Base-by-base conservation (phyloP, 345 rosid genomes). In the Euphorbia peplus region DNA sequence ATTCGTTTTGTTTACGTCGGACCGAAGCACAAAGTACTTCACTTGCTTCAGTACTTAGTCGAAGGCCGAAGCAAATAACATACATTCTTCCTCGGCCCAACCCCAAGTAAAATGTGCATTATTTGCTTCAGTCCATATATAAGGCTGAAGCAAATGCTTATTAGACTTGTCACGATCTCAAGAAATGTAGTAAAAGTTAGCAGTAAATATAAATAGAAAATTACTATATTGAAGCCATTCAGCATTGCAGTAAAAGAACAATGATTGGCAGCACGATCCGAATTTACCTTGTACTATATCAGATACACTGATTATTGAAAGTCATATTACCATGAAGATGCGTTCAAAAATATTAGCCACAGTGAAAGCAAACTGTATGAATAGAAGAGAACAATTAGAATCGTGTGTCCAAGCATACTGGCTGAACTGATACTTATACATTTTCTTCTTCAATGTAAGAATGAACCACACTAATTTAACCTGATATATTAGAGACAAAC, bases 391-490 rank as follows among this genome's bases (percentile, higher is more conserved):
- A 91, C 85, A 21, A 91, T 87, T 68, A 93, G 84, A 74, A 93
- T 93, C 98, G 91, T 93, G 98, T 8, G 97, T 93, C 98, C 98
- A 93, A 46, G 98, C 98, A 70, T 88, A 91, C 70, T 93, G 98
- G 72, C 97, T 85, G 88, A 93, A 93, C 77, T 93, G 98, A 87
- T 93, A 93, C 88, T 93, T 91, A 85, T 90, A 91, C 96, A 93
- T 86, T 85, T 84, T 86, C 91, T 89, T 91, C 80, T 93, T 93
- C 67, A 93, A 64, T 19, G 98, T 80, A 70, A 93, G 88, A 78
- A 93, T 93, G 84, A 93, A 91, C 98, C 98, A 93, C 83, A 91
- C 83, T 73, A 93, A n/a, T n/a, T n/a, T n/a, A 93, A 76, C 98
- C 98, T 93, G 83, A 66, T 15, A 24, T 11, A 46, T 28, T 15